A percentile compares a stretch with the other conserved stretches of the same genome.
Conservation (phyloP, 768 basidiomycete species). For the Pisolithus sp. region DNA sequence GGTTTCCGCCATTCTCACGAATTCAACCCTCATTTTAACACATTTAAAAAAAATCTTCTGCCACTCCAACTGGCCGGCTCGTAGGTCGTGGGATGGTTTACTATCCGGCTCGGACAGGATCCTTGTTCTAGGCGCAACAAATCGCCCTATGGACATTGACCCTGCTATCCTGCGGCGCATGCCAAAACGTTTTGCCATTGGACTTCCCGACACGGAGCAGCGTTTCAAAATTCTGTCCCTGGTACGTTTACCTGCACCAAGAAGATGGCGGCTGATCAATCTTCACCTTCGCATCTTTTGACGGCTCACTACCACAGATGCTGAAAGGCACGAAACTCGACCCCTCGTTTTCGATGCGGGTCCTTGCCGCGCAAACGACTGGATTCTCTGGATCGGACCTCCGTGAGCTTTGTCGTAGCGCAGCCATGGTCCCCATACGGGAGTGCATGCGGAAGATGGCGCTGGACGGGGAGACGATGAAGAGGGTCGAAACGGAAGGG, state of each 20-base stretch:
- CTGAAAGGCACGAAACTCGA: slow-evolving; percentile 69
- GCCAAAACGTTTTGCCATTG: slow-evolving; percentile 91
- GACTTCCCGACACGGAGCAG: slow-evolving; percentile 72
- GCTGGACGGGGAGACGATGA: slow-evolving; percentile 44
- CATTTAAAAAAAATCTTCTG: too few relatives aligned
- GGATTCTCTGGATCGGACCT: slow-evolving; percentile 88
- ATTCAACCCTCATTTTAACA: too few relatives aligned
- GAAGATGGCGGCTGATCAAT: background rate
- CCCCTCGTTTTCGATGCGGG: slow-evolving; percentile 51
- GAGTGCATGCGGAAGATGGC: slow-evolving; percentile 63
- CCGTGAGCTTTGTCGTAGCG: slow-evolving; percentile 86
- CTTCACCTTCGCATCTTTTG: background rate
- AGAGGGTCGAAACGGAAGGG: slow-evolving; percentile 40
- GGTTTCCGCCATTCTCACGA: slow-evolving; percentile 23
- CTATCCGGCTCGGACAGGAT: slow-evolving; percentile 76
- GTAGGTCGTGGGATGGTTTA: slow-evolving; percentile 91
- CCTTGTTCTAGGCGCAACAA: slow-evolving; percentile 90
- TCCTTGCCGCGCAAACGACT: slow-evolving; percentile 61
- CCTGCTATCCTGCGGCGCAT: slow-evolving; percentile 87
- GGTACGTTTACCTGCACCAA: slow-evolving; percentile 36
- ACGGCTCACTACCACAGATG: slow-evolving; percentile 48
- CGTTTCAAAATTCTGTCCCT: slow-evolving; percentile 78
- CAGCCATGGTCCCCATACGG: slow-evolving; percentile 88
- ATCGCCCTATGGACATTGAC: slow-evolving; percentile 90
- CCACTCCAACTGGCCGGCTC: background rate